These are phyloP conservation scores for Suillus sp. DNA, from an alignment of 768 basidiomycete species.

Conservation along the genomic window DNA sequence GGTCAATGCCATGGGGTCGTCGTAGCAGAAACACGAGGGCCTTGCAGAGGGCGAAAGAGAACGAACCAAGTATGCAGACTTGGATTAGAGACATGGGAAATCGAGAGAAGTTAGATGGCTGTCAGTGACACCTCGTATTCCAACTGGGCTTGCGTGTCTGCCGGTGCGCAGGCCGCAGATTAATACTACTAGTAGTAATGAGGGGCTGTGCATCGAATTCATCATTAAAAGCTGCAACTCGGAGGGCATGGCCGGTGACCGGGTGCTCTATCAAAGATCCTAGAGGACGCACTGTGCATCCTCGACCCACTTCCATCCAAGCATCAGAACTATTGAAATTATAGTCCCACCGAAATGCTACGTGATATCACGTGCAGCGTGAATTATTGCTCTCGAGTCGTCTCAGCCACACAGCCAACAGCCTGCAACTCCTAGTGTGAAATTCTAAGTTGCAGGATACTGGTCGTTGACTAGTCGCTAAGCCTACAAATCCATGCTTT, in stretches of 20 bases:
- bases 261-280: too few relatives aligned
- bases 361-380: too few relatives aligned
- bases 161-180: neutral
- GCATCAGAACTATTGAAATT: too few relatives aligned
- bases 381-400: too few relatives aligned
- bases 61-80: neutral
- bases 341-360: too few relatives aligned
- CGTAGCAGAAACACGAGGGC: neutral
- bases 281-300: too few relatives aligned
- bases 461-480: neutral
- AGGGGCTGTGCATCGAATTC: neutral
- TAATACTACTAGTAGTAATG: neutral
- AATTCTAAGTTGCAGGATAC: too few relatives aligned
- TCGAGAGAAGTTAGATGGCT: neutral
- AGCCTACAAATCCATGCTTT: slow-evolving; percentile 40
- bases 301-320: too few relatives aligned
- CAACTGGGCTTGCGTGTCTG: neutral
- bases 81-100: neutral
- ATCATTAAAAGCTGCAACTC: neutral
- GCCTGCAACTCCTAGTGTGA: too few relatives aligned
- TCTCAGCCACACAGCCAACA: too few relatives aligned
- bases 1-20: neutral
- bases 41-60: neutral
- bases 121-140: neutral
- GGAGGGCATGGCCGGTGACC: too few relatives aligned